Evolutionary conservation across 805 yeast genomes (phyloP), one percentile per base, ranked within the genome.

Genomic region (Nakazawaea ernobii): DNA sequence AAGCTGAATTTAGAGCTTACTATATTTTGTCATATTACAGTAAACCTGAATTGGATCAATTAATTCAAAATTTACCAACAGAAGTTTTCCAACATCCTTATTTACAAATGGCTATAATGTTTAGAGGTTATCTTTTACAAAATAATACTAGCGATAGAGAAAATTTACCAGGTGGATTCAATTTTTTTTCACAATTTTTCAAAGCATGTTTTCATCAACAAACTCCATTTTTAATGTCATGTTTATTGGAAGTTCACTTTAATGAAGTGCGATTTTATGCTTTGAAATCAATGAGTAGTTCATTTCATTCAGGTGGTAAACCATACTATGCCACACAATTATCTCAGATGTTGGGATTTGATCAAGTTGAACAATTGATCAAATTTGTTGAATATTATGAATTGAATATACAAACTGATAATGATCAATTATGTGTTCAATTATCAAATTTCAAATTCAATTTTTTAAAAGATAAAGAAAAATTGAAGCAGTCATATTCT

Each of bases 1-100:
- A 94, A 64, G 86, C 97, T 0, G 99, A 94, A 60, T 88, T 94
- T 59, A 75, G 97, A 55, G 91, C 96, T 0, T 94, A 91, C 61
- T 84, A 89, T 48, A 66, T 94, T 17, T 59, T 94, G 14, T 79
- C 90, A 54, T 92, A 89, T 55, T 66, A 87, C 8, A 73, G 87
- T 55, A 97, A 94, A 60, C 83, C 94, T 0, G 97, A 90, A 55
- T 67, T 87, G 42, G 97, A 88, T 53, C 71, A 90, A 46, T 85
- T 79, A 52, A 60, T 86, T 9, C 95, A 88, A 59, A 67, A 71
- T 13, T 63, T 90, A 35, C 96, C 97, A 0, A 48, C 52, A 2
- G 57, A 67, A 2, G 70, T 92, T 1, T 70, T 81, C 32, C 56
- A 73, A 20, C 74, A 84, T 58, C 67, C 69, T 0, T 58, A 69